These are phyloP conservation scores for Glycine tomentella DNA, from an alignment of 306 rosid species.

Conservation along the genomic window DNA sequence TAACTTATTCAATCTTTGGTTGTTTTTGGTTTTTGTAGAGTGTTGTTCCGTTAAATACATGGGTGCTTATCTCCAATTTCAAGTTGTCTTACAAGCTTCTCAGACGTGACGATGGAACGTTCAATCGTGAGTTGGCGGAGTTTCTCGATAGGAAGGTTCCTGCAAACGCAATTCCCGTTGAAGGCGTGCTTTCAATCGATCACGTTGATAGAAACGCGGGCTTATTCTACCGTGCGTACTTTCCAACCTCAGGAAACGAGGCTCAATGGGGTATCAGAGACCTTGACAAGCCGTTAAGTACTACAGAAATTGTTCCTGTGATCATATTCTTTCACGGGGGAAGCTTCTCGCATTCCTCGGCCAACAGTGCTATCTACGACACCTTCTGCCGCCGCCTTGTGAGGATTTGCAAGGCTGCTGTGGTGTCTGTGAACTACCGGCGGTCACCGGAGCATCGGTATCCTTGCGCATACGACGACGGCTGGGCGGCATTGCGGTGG, in stretches of 20 bases:
- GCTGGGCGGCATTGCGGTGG: conserved; percentile 85
- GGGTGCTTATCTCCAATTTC: conserved; percentile 93
- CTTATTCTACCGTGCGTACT: conserved; percentile 72
- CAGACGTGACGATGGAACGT: conserved; percentile 86
- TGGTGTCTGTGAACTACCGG: conserved; percentile 86
- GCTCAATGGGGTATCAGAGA: conserved; percentile 59
- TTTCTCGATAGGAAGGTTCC: conserved; percentile 84
- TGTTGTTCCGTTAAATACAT: conserved; percentile 87
- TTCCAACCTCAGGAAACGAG: conserved; percentile 55
- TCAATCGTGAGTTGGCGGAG: conserved; percentile 83
- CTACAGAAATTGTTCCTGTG: conserved; percentile 72
- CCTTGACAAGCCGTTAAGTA: conserved; percentile 72
- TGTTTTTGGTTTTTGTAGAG: conserved; percentile 47
- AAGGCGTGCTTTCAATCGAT: conserved; percentile 88
- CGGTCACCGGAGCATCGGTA: conserved; percentile 81
- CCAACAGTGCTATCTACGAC: conserved; percentile 87
- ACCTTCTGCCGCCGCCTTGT: conserved; percentile 81
- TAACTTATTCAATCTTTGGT: conserved; percentile 16
- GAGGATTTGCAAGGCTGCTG: conserved; percentile 65
- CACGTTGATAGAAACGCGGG: conserved; percentile 69
- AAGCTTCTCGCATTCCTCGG: conserved; percentile 90
- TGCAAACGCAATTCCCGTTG: conserved; percentile 69
- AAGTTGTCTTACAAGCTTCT: conserved; percentile 89
- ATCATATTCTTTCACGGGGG: conserved; percentile 92
- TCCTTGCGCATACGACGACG: conserved; percentile 87